Conservation (phyloP, 1,139 yeast species). For the Debaryomyces nepalensis region DNA sequence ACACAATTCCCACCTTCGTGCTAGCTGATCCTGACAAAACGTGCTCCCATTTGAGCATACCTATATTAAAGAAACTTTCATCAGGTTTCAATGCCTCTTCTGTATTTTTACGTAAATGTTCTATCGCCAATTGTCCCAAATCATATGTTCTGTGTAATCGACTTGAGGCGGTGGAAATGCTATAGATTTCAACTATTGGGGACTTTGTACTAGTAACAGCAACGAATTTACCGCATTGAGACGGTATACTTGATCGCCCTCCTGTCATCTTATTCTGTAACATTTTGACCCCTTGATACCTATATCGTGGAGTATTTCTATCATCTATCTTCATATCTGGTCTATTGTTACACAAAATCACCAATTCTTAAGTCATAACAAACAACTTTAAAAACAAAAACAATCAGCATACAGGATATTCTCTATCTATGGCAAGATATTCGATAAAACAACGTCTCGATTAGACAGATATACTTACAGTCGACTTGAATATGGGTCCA, state of each 20-base stretch:
- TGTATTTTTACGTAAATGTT: constrained; percentile 6
- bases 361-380: constrained; percentile 12
- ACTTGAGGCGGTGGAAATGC: neutral
- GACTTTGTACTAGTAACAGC: constrained; percentile 1
- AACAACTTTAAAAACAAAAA: constrained; percentile 17
- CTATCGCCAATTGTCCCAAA: constrained; percentile 14
- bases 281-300: neutral
- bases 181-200: constrained; percentile 3
- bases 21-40: constrained; percentile 18
- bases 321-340: neutral
- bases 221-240: constrained; percentile 12
- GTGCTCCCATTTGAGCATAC: constrained; percentile 34
- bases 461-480: constrained; percentile 1
- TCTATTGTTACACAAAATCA: constrained; percentile 14
- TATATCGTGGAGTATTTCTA: neutral
- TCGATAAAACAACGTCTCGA: constrained; percentile 1
- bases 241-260: constrained; percentile 4
- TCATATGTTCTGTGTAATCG: constrained; percentile 16
- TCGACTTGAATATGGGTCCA: constrained; percentile 18
- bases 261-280: neutral
- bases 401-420: constrained; percentile 21
- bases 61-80: neutral
- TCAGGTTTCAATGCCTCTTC: constrained; percentile 3
- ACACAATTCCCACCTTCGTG: constrained; percentile 34
- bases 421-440: constrained; percentile 8